phyloP scores from a whole-genome alignment of 768 basidiomycete species.

The Leccinum incarnatum region DNA sequence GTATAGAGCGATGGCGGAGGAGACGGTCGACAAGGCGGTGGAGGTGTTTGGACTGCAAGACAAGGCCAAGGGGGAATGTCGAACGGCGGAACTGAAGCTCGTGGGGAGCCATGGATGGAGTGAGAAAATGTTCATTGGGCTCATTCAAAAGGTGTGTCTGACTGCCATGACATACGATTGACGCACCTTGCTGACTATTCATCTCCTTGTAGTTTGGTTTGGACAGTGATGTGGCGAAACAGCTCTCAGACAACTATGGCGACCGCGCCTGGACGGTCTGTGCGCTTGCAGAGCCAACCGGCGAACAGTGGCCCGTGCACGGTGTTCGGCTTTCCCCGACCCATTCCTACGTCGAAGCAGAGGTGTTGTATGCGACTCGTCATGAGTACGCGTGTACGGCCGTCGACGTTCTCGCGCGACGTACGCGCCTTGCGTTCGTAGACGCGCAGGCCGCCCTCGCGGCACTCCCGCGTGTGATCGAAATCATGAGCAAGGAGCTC shows the following conservation, averaged over 20 bases:
- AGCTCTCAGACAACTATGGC: slow-evolving; percentile 91
- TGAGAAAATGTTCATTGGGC: slow-evolving; percentile 93
- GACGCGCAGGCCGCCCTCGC: slow-evolving; percentile 84
- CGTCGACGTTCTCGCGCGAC: slow-evolving; percentile 87
- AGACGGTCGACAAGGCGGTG: slow-evolving; percentile 87
- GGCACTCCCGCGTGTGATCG: slow-evolving; percentile 82
- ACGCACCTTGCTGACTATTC: not conserved
- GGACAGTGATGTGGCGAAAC: slow-evolving; percentile 88
- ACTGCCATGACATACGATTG: not conserved
- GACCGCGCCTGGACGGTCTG: slow-evolving; percentile 96
- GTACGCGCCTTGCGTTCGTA: slow-evolving; percentile 92
- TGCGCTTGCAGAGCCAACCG: slow-evolving; percentile 73
- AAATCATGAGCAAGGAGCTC: slow-evolving; percentile 87
- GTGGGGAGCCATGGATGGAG: slow-evolving; percentile 95
- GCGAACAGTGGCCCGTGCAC: slow-evolving; percentile 81
- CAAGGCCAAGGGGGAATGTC: slow-evolving; percentile 56
- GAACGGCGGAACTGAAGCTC: slow-evolving; percentile 77
- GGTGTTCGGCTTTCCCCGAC: slow-evolving; percentile 66
- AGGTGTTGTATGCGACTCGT: slow-evolving; percentile 83
- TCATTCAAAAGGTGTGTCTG: slow-evolving; percentile 76
- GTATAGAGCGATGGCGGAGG: slow-evolving; percentile 93
- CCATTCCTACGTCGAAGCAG: slow-evolving; percentile 92
- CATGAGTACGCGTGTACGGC: slow-evolving; percentile 94
- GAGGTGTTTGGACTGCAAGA: slow-evolving; percentile 68
- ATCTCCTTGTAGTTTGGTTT: slow-evolving; percentile 65